Base-by-base conservation (phyloP, 139 green algal species). In the Gonium pectorale region DNA sequence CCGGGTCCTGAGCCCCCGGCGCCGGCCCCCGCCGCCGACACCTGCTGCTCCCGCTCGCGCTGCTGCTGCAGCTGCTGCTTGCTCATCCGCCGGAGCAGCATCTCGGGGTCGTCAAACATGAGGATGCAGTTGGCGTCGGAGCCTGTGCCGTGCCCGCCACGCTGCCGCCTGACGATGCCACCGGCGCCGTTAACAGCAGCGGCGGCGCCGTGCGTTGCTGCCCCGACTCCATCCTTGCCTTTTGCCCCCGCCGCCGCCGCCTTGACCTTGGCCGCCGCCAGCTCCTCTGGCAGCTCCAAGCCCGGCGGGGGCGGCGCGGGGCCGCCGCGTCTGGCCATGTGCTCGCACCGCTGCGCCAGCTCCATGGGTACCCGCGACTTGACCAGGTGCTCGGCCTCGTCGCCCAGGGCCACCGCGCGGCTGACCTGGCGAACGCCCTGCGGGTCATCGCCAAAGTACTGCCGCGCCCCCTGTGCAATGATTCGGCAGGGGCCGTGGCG, bases 301-400 rank as follows among this genome's bases (percentile, higher is more conserved):
- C 82, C 71, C 3, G 84, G 62, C 19, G 91, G 91, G 37, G 91
- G 72, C 6, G 87, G 86, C 40, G 86, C 88, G 38, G 91, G 90
- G 37, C 92, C 92, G 0, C 93, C 90, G 22, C 17, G 33, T 0
- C 72, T 88, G 24, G 19, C n/a, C 13, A 96, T 92, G 6, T 80
- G 88, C 43, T 93, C 92, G 52, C 90, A 91, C 26, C 73, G 67
- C 3, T 70, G 75, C n/a, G 73, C 72, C n/a, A 96, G 79, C 44
- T 89, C 88, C 21, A 83, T 74, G 11, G 90, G 67, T 44, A 95
- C 52, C 2, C 85, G 60, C 11, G 63, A 51, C 33, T 49, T 69
- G 69, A 94, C 46, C 59, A 88, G 70, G n/a, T 40, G 51, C 11
- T 69, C 67, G 1, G 80, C 86, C 83, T 92, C 89, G 62, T 95